Evolutionary conservation across 139 green algal species (phyloP), one percentile per base, ranked within the genome.

Genomic region (Penium margaritaceum): DNA sequence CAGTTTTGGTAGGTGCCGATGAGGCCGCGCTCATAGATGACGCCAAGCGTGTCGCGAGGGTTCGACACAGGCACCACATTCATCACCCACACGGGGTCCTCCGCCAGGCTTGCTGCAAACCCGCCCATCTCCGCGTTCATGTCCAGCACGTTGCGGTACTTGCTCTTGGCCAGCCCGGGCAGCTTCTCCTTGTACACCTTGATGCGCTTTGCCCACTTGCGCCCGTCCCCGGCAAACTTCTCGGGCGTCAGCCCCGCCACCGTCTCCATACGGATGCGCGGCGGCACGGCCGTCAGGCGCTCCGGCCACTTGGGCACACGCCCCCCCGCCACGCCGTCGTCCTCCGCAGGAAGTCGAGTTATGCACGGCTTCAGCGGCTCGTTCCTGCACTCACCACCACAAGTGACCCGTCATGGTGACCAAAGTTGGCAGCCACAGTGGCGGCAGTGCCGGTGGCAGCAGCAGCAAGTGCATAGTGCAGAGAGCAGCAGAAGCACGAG

Each of bases 81-180:
- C 64, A 72, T 72, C 43, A 72, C 64, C 64, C 64, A 72, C 27
- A 72, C 64, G 30, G 64, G 43, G 27, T 72, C 64, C 24, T 36
- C 27, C 39, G 34, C 29, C 64, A 72, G 64, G 0, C 29, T 32
- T 27, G 64, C 64, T 27, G 64, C 64, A 32, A 72, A 72, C 24
- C 64, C 64, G 44, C 64, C 64, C 3, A 38, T n/a, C 24, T 27
- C n/a, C 30, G 64, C 34, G 64, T 72, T 72, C 35, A 72, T 62
- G 36, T 72, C 64, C 64, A 72, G 67, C 4, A 72, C 34, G 64
- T 72, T 72, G 64, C 64, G 64, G 64, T 63, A 63, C 2, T 19
- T 24, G 3, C 32, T 63, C 35, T 36, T 64, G 19, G 19, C 34
- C 64, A 72, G 34, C 35, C 14, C 35, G 19, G 64, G 64, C 35